phyloP scores from a whole-genome alignment of 2,329 filamentous ascomycete species.

The Penicillium sp. region DNA sequence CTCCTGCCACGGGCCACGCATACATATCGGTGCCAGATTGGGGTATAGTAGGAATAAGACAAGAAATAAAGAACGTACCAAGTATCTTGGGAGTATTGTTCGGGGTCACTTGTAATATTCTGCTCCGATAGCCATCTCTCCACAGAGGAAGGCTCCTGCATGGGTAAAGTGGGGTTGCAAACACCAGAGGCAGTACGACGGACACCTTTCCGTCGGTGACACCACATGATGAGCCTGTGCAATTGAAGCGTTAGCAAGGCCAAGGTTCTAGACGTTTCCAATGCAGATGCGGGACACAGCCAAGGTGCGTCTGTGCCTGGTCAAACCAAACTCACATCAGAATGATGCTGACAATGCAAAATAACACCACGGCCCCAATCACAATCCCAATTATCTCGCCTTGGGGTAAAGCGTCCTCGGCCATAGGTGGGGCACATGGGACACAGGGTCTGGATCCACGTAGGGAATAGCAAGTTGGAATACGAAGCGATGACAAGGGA shows the following conservation, averaged over 20 bases:
- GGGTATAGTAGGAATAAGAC: conserved; percentile 1
- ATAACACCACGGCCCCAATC: conserved; percentile 27
- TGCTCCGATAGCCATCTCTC: conserved; percentile 29
- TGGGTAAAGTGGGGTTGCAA: neutral
- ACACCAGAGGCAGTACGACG: conserved; percentile 4
- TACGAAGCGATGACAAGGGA: conserved; percentile 10
- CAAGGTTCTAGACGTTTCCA: conserved; percentile 14
- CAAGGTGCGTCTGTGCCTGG: conserved; percentile 10
- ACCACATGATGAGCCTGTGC: conserved; percentile 24
- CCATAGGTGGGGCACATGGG: conserved; percentile 21
- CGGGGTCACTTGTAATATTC: conserved; percentile 12
- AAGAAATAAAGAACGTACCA: conserved; percentile 21
- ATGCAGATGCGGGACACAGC: conserved; percentile 12
- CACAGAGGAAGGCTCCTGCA: conserved; percentile 19
- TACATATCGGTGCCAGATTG: neutral
- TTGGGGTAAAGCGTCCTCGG: conserved; percentile 16
- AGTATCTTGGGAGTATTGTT: conserved; percentile 23
- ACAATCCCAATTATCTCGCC: conserved; percentile 28
- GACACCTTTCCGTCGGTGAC: conserved; percentile 18
- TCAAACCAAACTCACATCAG: conserved; percentile 28
- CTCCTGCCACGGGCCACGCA: conserved; percentile 15
- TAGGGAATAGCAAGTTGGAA: conserved; percentile 3
- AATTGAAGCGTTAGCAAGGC: conserved; percentile 1
- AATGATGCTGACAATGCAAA: conserved; percentile 27
- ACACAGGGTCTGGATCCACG: conserved; percentile 6